Percentiles rank a stretch among this genome's conserved stretches.
phyloP scores from a whole-genome alignment of 345 rosid genomes.

The Clarkia xantiana region DNA sequence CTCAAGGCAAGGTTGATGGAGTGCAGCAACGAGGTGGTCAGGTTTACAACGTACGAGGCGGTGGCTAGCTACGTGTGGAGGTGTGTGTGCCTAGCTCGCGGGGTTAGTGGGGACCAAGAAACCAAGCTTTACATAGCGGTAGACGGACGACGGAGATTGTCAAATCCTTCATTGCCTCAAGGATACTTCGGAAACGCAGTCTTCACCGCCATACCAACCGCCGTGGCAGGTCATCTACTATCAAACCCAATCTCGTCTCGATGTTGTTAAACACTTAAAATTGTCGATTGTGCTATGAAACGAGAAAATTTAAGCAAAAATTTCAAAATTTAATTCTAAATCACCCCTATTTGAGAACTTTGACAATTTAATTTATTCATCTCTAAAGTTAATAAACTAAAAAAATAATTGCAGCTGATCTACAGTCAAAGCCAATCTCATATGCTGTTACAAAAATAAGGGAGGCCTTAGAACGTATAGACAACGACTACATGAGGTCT shows the following conservation, averaged over 20 bases:
- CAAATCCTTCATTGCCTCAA: constrained; percentile 52
- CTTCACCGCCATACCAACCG: constrained; percentile 70
- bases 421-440: constrained; percentile 57
- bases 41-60: constrained; percentile 79
- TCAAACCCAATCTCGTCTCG: too few species aligned
- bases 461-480: constrained; percentile 71
- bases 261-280: too few species aligned
- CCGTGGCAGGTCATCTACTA: too few species aligned
- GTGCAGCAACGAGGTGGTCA: constrained; percentile 34
- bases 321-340: too few species aligned
- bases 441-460: constrained; percentile 63
- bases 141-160: constrained; percentile 68
- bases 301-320: too few species aligned
- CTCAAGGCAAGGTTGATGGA: constrained; percentile 66
- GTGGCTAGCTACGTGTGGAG: constrained; percentile 90
- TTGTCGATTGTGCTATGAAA: too few species aligned
- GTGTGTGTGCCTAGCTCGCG: constrained; percentile 65
- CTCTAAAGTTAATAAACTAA: too few species aligned
- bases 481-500: constrained; percentile 67
- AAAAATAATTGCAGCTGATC: too few species aligned
- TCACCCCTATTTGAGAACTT: too few species aligned
- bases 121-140: constrained; percentile 79
- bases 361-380: too few species aligned
- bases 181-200: constrained; percentile 91
- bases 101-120: constrained; percentile 51